Evolutionary conservation across 2,329 filamentous ascomycete genomes (phyloP), one percentile per base, ranked within the genome.

Genomic region (Pseudogymnoascus sp.): DNA sequence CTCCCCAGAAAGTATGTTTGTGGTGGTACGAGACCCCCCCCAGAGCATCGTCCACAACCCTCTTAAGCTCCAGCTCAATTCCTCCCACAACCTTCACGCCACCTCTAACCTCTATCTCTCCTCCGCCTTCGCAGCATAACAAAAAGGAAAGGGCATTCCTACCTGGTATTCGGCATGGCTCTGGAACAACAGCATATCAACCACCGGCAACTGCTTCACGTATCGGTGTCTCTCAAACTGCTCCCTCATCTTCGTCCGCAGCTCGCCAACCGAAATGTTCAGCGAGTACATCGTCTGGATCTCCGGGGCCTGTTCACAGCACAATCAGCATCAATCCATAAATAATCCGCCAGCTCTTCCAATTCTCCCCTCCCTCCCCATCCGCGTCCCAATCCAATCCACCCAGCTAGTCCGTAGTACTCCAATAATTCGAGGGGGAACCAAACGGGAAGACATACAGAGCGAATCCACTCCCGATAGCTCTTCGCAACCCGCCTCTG

Each of bases 211-310:
- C 80, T 97, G 92, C 76, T 89, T 90, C 69, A 96, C 92, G 76
- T 90, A 97, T 82, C 95, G 85, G 80, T 97, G 88, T 74, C 91
- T 86, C 82, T 99, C 95, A 76, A 97, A 99, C 76, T 99, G 93
- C 79, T 97, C 90, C 76, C 95, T 86, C 76, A 97, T 89, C 80
- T 96, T 93, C 65, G 93, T 96, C 71, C 95, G 90, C 75, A 99
- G 87, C 67, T 85, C 83, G 42, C 93, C 90, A 62, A 97, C 87
- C 62, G 93, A 92, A 74, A 96, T 85, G 75, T 90, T 91, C 73
- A 99, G 82, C 67, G 89, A 90, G 85, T 99, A 99, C 91, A 97
- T 96, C 67, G 87, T 89, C 78, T 97, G 95, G 74, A 99, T 93
- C 76, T 97, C 93, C 66, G 95, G 93, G 42, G 92, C 92, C 95